These are phyloP conservation scores for Trichoderma koningiopsis DNA, from an alignment of 2,329 filamentous ascomycete genomes.

Conservation along the genomic window DNA sequence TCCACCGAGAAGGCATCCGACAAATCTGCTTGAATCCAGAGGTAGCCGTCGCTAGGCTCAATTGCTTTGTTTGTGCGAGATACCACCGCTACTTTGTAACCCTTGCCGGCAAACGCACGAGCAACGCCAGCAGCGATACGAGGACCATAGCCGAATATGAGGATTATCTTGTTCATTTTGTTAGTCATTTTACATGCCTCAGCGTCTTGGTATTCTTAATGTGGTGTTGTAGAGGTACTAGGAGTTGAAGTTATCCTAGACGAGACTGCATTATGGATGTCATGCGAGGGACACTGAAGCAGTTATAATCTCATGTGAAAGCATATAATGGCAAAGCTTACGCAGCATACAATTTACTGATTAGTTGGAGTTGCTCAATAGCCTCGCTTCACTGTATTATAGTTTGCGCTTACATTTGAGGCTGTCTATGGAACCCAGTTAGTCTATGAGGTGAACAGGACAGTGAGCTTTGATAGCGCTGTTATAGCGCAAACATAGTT, in stretches of 20 bases:
- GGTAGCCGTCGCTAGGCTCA: not conserved
- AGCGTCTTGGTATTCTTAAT: not conserved
- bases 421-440: not conserved
- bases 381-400: not conserved
- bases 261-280: not conserved
- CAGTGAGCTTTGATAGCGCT: not conserved
- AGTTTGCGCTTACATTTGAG: not conserved
- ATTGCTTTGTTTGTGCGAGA: not conserved
- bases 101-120: not conserved
- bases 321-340: not conserved
- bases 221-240: not conserved
- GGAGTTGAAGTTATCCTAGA: too few species aligned
- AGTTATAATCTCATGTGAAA: not conserved
- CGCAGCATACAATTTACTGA: not conserved
- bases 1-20: not conserved
- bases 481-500: not conserved
- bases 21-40: constrained; percentile 1
- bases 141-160: constrained; percentile 11
- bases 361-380: not conserved
- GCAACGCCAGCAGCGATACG: not conserved
- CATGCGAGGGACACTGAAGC: not conserved
- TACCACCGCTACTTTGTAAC: constrained; percentile 15
- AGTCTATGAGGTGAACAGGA: not conserved
- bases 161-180: not conserved
- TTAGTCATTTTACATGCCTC: not conserved